These are phyloP conservation scores for Silene uniflora DNA, from an alignment of 148 eudicot genomes.

Conservation along the genomic window DNA sequence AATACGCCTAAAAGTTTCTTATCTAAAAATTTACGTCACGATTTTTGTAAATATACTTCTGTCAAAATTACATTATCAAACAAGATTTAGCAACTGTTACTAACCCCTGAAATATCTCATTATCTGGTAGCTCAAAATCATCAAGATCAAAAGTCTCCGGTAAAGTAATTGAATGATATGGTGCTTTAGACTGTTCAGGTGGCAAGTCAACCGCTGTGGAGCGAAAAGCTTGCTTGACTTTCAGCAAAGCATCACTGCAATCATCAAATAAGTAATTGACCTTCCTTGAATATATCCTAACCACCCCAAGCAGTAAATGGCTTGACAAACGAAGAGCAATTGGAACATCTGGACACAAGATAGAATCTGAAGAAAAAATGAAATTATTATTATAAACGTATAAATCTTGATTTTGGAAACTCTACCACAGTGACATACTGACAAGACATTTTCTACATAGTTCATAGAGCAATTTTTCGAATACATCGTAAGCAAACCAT, in stretches of 20 bases:
- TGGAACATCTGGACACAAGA: conserved; percentile 85
- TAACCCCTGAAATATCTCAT: conserved; percentile 74
- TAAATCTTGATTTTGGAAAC: background rate
- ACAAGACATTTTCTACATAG: background rate
- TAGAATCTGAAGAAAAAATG: conserved; percentile 60
- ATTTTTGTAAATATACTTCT: background rate
- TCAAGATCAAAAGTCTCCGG: conserved; percentile 99
- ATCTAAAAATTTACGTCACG: background rate
- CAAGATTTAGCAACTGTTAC: conserved; percentile 14
- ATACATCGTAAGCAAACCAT: background rate
- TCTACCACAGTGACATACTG: conserved; percentile 1
- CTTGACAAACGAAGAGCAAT: conserved; percentile 96
- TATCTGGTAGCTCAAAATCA: conserved; percentile 95
- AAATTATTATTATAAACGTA: background rate
- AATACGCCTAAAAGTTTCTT: background rate
- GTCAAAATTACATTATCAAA: background rate
- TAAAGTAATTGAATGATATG: conserved; percentile 93
- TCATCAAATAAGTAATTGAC: conserved; percentile 94
- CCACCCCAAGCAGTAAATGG: conserved; percentile 98
- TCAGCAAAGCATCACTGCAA: conserved; percentile 93
- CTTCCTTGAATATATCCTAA: conserved; percentile 89
- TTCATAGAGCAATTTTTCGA: background rate
- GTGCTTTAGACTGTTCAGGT: conserved; percentile 94
- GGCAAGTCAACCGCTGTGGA: conserved; percentile 94
- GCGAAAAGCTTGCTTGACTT: conserved; percentile 92